These are phyloP conservation scores for Colletotrichum tropicale DNA, from an alignment of 2,329 filamentous ascomycete genomes.

Conservation along the genomic window DNA sequence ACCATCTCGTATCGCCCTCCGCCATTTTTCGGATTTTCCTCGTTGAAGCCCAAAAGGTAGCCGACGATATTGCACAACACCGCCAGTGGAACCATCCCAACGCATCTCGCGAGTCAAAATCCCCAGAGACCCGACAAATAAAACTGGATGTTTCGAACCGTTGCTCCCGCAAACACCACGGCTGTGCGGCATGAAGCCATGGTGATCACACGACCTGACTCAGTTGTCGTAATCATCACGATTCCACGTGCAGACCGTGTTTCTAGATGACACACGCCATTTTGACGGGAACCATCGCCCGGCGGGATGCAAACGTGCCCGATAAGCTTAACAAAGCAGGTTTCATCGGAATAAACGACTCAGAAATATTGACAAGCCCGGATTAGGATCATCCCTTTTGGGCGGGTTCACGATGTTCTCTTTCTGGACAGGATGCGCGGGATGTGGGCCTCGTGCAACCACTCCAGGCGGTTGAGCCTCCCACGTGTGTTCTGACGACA, in stretches of 20 bases:
- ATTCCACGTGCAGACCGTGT: background rate
- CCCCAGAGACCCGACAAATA: background rate
- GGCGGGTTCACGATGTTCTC: background rate
- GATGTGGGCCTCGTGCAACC: background rate
- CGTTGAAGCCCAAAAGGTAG: background rate
- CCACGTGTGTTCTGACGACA: background rate
- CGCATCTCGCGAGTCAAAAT: background rate
- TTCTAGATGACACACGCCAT: background rate
- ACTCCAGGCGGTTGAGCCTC: background rate
- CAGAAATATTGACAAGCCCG: accelerated
- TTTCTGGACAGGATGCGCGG: background rate
- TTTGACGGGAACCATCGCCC: background rate
- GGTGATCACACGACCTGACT: background rate
- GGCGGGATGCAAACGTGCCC: background rate
- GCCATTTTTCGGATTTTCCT: background rate
- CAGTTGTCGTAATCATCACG: background rate
- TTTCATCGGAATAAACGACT: background rate
- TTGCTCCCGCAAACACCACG: background rate
- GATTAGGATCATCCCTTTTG: background rate
- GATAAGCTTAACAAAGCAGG: background rate
- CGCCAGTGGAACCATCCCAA: background rate
- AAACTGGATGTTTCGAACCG: background rate
- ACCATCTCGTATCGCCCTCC: background rate
- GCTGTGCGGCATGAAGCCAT: background rate
- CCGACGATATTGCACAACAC: background rate